Base-by-base conservation (phyloP, 2,329 filamentous ascomycete species). In the Sporothrix pallida region DNA sequence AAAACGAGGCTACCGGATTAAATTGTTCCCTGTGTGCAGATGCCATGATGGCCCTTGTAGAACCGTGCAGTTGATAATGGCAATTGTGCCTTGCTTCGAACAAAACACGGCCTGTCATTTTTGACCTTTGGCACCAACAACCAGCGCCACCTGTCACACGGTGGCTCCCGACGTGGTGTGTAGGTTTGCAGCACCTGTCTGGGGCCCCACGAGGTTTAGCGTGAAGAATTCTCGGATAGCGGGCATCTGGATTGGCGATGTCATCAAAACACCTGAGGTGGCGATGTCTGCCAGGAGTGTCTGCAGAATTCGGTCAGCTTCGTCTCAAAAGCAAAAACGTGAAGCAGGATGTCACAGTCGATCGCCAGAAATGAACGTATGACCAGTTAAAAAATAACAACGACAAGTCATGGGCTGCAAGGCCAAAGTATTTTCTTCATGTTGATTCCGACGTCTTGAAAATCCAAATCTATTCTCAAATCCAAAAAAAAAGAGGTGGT, bases 151-250 rank as follows among this genome's bases (percentile, higher is more conserved):
- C 31, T 37, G 7, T 37, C 31, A 70, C 52, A 71, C 31, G 13
- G 54, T 62, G 60, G 69, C 69, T 60, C 54, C 37, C 68, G 52
- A 9, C 17, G 5, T 23, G 31, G 67, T 50, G 67, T 31, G 23
- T 42, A 17, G 58, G 13, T 17, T 13, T 54, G 4, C 17, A 23
- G 10, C 62, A 63, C 58, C 56, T 60, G 37, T 60, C 60, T 67
- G 13, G 23, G 42, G 46, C 42, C 42, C 44, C 20, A 50, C n/a
- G 44, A 67, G 48, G n/a, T 48, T 63, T 23, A 63, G 60, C 31
- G 44, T 17, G 44, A 50, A 67, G 63, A 20, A 48, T 48, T 46
- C 63, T 67, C 37, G 60, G 31, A 63, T 20, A 48, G 15, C 62
- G 15, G 46, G 63, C 63, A 50, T 68, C 31, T 50, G 20, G 52